These are phyloP conservation scores for Chimonanthus praecox DNA, from an alignment of 164 flowering plant genomes.

Conservation along the genomic window DNA sequence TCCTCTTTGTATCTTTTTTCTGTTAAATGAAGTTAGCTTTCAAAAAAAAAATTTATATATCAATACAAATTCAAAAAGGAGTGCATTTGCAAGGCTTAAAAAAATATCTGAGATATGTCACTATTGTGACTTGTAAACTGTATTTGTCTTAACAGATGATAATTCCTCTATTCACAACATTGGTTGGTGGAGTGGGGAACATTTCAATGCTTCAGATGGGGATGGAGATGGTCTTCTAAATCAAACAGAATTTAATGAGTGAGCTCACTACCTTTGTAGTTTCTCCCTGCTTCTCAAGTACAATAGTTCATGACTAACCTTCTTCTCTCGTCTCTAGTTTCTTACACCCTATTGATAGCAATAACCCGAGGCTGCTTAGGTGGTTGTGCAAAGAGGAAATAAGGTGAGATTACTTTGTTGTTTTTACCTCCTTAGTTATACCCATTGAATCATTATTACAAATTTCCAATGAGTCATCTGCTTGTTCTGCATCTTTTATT, in stretches of 20 bases:
- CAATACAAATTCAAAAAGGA: too few relatives aligned
- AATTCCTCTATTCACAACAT: slow-evolving; percentile 62
- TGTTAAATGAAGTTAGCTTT: too few relatives aligned
- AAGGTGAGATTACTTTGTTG: slow-evolving; percentile 36
- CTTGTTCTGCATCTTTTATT: background rate
- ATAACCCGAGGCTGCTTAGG: slow-evolving; percentile 60
- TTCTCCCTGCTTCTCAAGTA: background rate
- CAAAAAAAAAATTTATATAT: too few relatives aligned
- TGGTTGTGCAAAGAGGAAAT: slow-evolving; percentile 97
- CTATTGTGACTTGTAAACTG: background rate
- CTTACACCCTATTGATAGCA: slow-evolving; percentile 89
- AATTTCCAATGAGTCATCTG: background rate
- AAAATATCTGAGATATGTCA: too few relatives aligned
- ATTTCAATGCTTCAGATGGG: slow-evolving; percentile 91
- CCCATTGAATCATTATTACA: background rate
- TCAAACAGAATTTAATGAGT: slow-evolving; percentile 91
- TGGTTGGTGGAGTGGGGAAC: slow-evolving; percentile 99
- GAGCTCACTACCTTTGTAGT: slow-evolving; percentile 21
- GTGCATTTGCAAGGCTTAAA: too few relatives aligned
- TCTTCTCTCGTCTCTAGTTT: slow-evolving; percentile 41
- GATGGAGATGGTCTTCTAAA: slow-evolving; percentile 88
- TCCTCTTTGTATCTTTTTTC: too few relatives aligned
- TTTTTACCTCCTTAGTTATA: background rate
- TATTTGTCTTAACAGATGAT: slow-evolving; percentile 42
- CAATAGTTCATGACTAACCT: slow-evolving; percentile 2